These are phyloP conservation scores for Mucor piriformis DNA, from an alignment of 371 early-diverging fungal species.

Conservation along the genomic window DNA sequence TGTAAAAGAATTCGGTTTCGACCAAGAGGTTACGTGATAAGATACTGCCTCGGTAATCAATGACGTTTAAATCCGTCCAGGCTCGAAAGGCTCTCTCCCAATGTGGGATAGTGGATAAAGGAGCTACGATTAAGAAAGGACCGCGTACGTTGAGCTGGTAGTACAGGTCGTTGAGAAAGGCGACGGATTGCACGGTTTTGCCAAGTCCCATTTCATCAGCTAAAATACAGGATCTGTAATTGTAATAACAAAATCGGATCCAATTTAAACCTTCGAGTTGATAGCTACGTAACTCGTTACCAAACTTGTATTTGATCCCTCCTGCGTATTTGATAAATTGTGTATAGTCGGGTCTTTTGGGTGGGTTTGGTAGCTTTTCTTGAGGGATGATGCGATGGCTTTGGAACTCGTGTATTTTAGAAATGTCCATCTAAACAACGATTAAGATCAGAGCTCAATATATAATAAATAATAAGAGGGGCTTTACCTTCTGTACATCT, in stretches of 20 bases:
- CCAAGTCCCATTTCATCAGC: slow-evolving; percentile 89
- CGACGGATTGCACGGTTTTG: slow-evolving; percentile 76
- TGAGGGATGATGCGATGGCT: slow-evolving; percentile 40
- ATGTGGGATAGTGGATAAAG: slow-evolving; percentile 71
- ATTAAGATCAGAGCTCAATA: too few species aligned
- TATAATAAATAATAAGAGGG: too few species aligned
- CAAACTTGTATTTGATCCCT: slow-evolving; percentile 59
- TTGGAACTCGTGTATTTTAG: slow-evolving; percentile 62
- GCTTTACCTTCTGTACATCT: slow-evolving; percentile 61
- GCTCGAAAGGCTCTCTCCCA: slow-evolving; percentile 74
- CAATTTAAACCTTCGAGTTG: slow-evolving; percentile 75
- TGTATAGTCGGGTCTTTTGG: slow-evolving; percentile 48
- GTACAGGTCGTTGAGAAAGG: slow-evolving; percentile 68
- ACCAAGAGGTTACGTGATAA: slow-evolving; percentile 56
- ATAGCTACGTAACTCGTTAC: slow-evolving; percentile 67
- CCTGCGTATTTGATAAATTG: slow-evolving; percentile 59
- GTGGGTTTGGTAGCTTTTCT: slow-evolving; percentile 42
- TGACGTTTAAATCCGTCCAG: slow-evolving; percentile 75
- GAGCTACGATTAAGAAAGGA: slow-evolving; percentile 76
- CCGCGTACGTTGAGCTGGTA: slow-evolving; percentile 57
- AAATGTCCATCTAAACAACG: slow-evolving; percentile 46
- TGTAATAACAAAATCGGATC: slow-evolving; percentile 70
- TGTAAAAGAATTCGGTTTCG: slow-evolving; percentile 73
- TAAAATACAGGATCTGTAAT: slow-evolving; percentile 68
- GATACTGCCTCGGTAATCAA: slow-evolving; percentile 68